Conservation (phyloP, 2,329 filamentous ascomycete species). For the Fusarium nematophilum region DNA sequence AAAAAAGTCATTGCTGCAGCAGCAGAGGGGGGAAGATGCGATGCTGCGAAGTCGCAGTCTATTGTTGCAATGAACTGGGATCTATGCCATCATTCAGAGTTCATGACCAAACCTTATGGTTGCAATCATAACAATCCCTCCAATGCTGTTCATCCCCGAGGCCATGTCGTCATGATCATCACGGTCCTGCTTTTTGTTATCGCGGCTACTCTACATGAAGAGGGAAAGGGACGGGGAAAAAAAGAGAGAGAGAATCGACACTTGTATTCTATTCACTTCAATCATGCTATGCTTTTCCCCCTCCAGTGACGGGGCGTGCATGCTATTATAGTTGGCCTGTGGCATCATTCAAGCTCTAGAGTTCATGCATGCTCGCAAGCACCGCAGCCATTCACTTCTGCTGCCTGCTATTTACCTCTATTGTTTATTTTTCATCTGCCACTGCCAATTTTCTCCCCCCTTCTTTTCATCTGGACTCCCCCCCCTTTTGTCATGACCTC, state of each 20-base stretch:
- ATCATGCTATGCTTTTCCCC: neutral
- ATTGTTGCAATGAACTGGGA: no score
- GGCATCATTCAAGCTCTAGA: neutral
- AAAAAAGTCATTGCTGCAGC: no score
- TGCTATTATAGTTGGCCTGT: no score
- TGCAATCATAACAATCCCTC: neutral
- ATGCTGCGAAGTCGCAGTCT: no score
- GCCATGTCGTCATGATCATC: slow-evolving; percentile 9
- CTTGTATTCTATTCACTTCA: neutral
- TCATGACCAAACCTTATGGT: neutral
- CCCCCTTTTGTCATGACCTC: no score
- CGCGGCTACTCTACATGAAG: neutral
- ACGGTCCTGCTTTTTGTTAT: neutral
- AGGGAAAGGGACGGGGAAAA: no score
- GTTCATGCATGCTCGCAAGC: neutral
- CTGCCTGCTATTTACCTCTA: neutral
- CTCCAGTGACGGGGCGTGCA: no score
- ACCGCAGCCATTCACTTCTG: neutral
- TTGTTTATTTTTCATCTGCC: neutral
- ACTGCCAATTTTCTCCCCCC: neutral
- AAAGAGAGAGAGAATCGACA: no score
- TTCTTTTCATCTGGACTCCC: no score
- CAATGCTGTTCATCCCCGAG: neutral
- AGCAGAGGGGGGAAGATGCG: no score
- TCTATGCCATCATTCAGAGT: neutral